These are phyloP conservation scores for Aristolochia californica DNA, from an alignment of 164 flowering plant species.

Conservation along the genomic window DNA sequence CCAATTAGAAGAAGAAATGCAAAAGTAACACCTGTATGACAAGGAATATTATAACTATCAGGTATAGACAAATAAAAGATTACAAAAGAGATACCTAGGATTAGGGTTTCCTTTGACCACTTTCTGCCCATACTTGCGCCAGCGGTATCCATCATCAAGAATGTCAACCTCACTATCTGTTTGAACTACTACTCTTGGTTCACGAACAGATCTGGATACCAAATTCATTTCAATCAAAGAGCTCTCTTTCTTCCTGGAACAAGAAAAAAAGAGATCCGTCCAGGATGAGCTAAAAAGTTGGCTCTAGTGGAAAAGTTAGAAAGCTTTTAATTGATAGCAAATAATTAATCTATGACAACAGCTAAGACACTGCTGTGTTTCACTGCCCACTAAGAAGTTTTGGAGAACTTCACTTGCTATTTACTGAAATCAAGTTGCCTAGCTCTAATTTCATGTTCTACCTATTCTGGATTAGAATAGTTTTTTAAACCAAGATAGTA, in stretches of 20 bases:
- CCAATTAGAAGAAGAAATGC: neutral
- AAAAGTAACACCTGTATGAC: neutral
- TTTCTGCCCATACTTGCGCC: slow-evolving; percentile 88
- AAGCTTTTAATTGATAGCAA: no score
- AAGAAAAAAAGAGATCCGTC: neutral
- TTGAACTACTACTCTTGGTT: slow-evolving; percentile 75
- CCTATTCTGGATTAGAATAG: no score
- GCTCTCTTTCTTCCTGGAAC: slow-evolving; percentile 44
- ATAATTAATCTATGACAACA: no score
- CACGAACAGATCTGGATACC: slow-evolving; percentile 53
- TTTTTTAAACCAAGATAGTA: no score
- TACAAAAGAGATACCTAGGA: slow-evolving; percentile 57
- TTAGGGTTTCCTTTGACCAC: slow-evolving; percentile 88
- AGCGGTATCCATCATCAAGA: slow-evolving; percentile 87
- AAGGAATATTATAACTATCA: neutral
- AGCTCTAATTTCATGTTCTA: no score
- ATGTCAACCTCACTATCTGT: slow-evolving; percentile 71
- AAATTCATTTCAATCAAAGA: slow-evolving; percentile 35
- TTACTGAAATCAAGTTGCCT: no score
- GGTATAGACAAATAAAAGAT: neutral
- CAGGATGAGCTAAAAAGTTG: no score
- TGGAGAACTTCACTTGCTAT: no score
- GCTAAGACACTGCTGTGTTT: no score
- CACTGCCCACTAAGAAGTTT: no score
- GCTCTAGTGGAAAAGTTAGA: no score